Evolutionary conservation across 164 flowering plant species (phyloP).

Genomic region (Liquidambar formosana): DNA sequence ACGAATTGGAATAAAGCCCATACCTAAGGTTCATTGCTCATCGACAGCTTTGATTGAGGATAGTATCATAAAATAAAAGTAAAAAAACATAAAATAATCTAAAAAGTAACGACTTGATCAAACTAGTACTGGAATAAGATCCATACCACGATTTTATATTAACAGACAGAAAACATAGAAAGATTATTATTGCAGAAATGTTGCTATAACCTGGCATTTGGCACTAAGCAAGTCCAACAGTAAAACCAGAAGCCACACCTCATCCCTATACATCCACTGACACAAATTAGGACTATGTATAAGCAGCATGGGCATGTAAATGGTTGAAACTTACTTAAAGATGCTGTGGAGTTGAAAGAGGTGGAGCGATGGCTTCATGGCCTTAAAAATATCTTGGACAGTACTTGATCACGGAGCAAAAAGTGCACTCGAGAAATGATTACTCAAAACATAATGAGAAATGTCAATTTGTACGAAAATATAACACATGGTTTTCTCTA

Average conservation of each 20-base stretch:
- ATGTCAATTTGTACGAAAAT: too few species aligned
- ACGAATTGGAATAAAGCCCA: neutral
- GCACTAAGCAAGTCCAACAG: conserved; percentile 12
- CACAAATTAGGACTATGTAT: conserved; percentile 5
- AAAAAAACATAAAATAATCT: neutral
- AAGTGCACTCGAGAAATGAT: too few species aligned
- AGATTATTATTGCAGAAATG: conserved; percentile 1
- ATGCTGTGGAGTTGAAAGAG: neutral
- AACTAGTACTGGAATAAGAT: neutral
- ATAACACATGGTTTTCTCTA: too few species aligned
- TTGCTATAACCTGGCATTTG: conserved; percentile 5
- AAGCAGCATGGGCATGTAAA: neutral
- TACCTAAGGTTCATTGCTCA: too few species aligned
- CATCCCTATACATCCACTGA: conserved; percentile 6
- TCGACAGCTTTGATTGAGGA: neutral
- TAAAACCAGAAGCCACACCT: conserved; percentile 13
- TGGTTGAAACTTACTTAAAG: neutral
- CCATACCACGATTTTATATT: neutral
- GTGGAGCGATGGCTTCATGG: neutral
- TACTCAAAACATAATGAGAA: too few species aligned
- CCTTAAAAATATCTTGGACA: too few species aligned
- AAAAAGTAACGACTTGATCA: too few species aligned
- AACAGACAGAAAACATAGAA: conserved; percentile 1
- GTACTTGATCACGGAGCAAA: too few species aligned
- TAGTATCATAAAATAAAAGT: neutral